phyloP scores from a whole-genome alignment of 2,329 filamentous ascomycete genomes.

The Ophiostoma piceae region DNA sequence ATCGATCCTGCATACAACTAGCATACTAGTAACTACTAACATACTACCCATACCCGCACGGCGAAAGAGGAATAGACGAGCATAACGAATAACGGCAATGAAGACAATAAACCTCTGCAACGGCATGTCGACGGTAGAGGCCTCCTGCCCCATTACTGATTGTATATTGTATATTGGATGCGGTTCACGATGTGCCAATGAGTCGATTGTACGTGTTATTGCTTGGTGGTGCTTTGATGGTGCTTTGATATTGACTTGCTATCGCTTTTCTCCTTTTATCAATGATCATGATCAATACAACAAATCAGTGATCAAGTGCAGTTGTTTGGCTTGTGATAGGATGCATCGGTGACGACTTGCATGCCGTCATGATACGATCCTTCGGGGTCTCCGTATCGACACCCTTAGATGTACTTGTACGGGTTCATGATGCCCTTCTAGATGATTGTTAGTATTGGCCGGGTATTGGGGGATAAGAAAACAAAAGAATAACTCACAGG shows the following conservation, averaged over 20 bases:
- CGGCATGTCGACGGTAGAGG: background rate
- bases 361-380: background rate
- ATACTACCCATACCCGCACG: background rate
- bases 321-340: background rate
- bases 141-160: background rate
- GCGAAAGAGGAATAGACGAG: background rate
- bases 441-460: conserved; percentile 27
- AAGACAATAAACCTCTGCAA: background rate
- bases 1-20: background rate
- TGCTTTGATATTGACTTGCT: background rate
- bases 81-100: background rate
- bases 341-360: background rate
- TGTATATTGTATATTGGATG: background rate
- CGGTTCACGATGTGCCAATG: background rate
- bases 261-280: background rate
- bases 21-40: background rate
- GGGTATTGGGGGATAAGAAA: background rate
- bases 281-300: background rate
- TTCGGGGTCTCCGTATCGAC: background rate
- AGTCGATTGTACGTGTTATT: background rate
- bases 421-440: conserved; percentile 98
- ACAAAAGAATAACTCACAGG: conserved; percentile 58
- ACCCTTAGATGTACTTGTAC: conserved; percentile 81
- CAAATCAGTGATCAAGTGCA: background rate
- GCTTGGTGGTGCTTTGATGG: background rate